Conservation (phyloP, 2,329 filamentous ascomycete genomes). For the Trichoderma atrobrunneum region DNA sequence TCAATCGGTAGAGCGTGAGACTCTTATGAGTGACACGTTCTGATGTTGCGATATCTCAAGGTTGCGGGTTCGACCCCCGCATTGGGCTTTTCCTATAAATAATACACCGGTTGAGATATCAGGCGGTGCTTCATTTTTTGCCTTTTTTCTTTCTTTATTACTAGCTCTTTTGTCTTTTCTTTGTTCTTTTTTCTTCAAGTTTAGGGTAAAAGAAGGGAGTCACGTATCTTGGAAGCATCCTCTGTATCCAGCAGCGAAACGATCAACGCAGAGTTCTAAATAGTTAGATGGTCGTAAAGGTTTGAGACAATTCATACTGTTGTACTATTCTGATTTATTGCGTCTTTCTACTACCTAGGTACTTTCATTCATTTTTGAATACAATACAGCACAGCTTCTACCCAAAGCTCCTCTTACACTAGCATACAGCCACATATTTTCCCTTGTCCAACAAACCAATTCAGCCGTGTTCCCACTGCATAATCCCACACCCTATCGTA, state of each 20-base stretch:
- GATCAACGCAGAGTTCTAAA: not conserved
- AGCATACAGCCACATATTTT: not conserved
- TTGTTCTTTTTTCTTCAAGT: not conserved
- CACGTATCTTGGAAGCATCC: not conserved
- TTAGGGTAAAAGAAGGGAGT: not conserved
- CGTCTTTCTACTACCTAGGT: not conserved
- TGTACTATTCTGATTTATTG: not conserved
- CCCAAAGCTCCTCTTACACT: not conserved
- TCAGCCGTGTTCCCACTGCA: not conserved
- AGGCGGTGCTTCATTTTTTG: not conserved
- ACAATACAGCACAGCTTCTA: not conserved
- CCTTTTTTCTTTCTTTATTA: not conserved
- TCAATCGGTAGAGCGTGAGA: conserved; percentile 64
- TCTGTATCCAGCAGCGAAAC: not conserved
- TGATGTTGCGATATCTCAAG: conserved; percentile 43
- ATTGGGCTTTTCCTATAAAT: conserved; percentile 40
- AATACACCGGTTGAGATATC: not conserved
- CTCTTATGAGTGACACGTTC: conserved; percentile 47
- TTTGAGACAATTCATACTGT: not conserved
- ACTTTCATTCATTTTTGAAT: not conserved
- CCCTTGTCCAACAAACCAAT: not conserved
- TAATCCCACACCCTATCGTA: not conserved
- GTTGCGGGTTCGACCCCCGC: conserved; percentile 54
- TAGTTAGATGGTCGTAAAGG: rapidly evolving
- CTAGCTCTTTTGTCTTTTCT: no score